Evolutionary conservation across 805 yeast genomes (phyloP).

Genomic region (Candida khao-thaluensis): DNA sequence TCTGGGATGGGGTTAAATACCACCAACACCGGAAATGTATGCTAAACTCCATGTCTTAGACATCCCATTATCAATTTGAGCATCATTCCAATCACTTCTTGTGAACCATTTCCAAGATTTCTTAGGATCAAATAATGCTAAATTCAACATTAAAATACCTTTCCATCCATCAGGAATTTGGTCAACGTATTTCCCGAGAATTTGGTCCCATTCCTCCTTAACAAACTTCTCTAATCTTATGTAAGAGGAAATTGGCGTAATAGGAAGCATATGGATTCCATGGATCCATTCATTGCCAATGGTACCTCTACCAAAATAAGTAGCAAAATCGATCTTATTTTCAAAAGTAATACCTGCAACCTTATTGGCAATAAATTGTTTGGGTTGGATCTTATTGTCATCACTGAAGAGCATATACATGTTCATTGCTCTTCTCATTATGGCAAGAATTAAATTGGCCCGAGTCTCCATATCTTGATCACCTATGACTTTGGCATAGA

Average conservation of each 20-base stretch:
- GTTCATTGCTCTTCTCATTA: constrained; percentile 54
- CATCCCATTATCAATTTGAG: constrained; percentile 78
- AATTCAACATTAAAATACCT: constrained; percentile 69
- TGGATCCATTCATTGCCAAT: constrained; percentile 63
- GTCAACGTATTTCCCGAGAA: constrained; percentile 44
- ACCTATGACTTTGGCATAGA: constrained; percentile 59
- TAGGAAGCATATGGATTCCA: constrained; percentile 76
- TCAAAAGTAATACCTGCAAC: constrained; percentile 76
- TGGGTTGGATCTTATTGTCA: constrained; percentile 57
- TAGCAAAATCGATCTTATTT: constrained; percentile 69
- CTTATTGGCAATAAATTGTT: constrained; percentile 55
- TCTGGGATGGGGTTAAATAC: too few species aligned
- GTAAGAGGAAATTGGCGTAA: constrained; percentile 65
- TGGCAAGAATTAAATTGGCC: constrained; percentile 59
- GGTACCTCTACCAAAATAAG: constrained; percentile 70
- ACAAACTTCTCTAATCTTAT: constrained; percentile 56
- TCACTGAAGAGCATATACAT: constrained; percentile 54
- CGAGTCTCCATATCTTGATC: constrained; percentile 53
- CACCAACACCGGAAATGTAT: constrained; percentile 57
- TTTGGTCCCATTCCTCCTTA: constrained; percentile 61
- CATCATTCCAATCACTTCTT: constrained; percentile 48
- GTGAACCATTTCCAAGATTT: constrained; percentile 45
- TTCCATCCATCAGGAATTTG: constrained; percentile 66
- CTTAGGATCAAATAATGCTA: constrained; percentile 70
- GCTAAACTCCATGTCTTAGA: constrained; percentile 85